Base-by-base conservation (phyloP, 1,284 basidiomycete species). In the Moniliella sp. region DNA sequence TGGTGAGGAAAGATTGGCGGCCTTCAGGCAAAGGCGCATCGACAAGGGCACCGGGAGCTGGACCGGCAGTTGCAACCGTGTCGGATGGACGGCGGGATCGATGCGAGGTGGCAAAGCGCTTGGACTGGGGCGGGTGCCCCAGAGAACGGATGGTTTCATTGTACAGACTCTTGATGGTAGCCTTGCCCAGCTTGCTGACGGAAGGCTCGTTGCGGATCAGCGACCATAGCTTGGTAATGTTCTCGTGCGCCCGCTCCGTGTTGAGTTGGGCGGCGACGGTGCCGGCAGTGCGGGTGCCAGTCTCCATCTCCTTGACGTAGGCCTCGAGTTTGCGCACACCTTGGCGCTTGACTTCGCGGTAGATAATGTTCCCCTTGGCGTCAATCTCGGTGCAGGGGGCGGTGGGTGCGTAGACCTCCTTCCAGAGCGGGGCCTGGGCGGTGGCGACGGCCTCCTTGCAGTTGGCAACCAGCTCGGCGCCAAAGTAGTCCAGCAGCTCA, bases 231-330 rank as follows among this genome's bases (percentile, higher is more conserved):
- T 88, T 93, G 42, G 83, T 68, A 33, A 94, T 82, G 49, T 91
- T 83, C 37, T 83, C 79, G 55, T 93, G 83, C 28, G 91, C 83
- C 65, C 93, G 93, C 65, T 91, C 79, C 43, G 93, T 39, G 36
- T 54, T 48, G 40, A 54, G 40, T 36, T 54, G 60, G 25, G 17
- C 18, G 37, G 30, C 44, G 33, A 45, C 32, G 15, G 40, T 34
- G 32, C 46, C 46, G 31, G 42, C 34, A 26, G 43, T 36, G 75
- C 60, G 75, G 57, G 84, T 83, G 12, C 83, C 82, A 39, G 77
- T 81, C 2, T 88, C 83, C 91, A 97, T 97, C 65, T 97, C 86
- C 60, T 86, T 78, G 46, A 93, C 86, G 54, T 97, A 97, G 3
- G 82, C 81, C 65, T 97, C 88, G 32, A 97, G 71, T 66, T 94